Evolutionary conservation across 306 rosid species (phyloP).

Genomic region (Senna tora): DNA sequence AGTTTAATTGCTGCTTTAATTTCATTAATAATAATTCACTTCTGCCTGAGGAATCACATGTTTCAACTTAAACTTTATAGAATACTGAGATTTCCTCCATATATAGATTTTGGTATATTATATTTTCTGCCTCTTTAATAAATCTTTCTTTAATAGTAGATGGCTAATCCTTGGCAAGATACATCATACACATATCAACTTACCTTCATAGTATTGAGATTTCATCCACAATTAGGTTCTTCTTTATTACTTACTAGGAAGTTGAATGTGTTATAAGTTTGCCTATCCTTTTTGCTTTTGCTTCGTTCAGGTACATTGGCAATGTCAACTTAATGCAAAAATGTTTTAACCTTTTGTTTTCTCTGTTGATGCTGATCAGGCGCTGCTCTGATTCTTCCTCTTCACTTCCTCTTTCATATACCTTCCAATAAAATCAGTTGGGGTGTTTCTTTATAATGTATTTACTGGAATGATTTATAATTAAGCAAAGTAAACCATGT

Average conservation of each 20-base stretch:
- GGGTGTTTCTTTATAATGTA: not conserved
- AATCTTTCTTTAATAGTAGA: not conserved
- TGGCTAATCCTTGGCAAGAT: not conserved
- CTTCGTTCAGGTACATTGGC: not conserved
- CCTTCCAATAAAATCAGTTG: not conserved
- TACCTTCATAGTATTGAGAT: not conserved
- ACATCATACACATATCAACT: not conserved
- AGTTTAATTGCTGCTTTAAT: conserved; percentile 16
- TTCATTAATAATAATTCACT: conserved; percentile 3
- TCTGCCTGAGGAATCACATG: not conserved
- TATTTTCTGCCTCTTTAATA: conserved; percentile 1
- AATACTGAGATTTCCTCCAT: conserved; percentile 14
- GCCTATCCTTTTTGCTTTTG: not conserved
- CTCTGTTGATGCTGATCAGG: not conserved
- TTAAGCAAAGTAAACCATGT: not conserved
- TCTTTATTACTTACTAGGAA: not conserved
- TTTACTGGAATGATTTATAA: not conserved
- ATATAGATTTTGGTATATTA: not conserved
- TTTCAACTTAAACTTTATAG: not conserved
- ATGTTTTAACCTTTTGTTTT: not conserved
- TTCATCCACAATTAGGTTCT: conserved; percentile 12
- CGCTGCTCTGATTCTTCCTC: not conserved
- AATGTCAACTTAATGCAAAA: not conserved
- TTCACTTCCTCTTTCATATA: not conserved
- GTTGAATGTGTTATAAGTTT: conserved; percentile 2